A percentile compares a stretch with the other conserved stretches of the same genome.
phyloP scores from a whole-genome alignment of 371 early-diverging fungal genomes.

The Blastocladiella emersonii region DNA sequence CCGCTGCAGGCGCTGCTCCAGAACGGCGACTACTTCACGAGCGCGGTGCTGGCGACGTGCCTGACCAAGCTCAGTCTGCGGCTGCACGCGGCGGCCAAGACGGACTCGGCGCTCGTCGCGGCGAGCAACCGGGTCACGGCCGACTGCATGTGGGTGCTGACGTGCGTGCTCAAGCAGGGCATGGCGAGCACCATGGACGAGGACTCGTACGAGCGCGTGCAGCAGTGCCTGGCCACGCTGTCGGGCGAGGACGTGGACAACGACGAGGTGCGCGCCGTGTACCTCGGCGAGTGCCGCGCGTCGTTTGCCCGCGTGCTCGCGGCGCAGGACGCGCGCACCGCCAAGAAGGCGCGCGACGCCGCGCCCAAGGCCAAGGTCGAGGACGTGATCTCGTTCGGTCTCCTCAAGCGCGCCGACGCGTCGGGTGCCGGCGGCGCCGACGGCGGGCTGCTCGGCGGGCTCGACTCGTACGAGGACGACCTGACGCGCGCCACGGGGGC shows the following conservation, averaged over 20 bases:
- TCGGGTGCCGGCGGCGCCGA: constrained; percentile 52
- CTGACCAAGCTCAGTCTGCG: constrained; percentile 78
- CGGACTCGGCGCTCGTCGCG: constrained; percentile 51
- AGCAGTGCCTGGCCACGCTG: constrained; percentile 52
- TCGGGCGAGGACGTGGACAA: constrained; percentile 7
- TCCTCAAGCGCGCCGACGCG: constrained; percentile 53
- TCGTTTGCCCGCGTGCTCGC: constrained; percentile 69
- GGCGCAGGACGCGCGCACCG: constrained; percentile 34
- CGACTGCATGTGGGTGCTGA: constrained; percentile 88
- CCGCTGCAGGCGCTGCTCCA: constrained; percentile 48
- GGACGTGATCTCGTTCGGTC: constrained; percentile 74
- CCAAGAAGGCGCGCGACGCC: constrained; percentile 21
- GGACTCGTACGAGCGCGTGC: constrained; percentile 84
- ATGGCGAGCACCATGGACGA: constrained; percentile 87
- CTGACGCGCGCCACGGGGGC: constrained; percentile 73
- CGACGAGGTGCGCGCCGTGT: constrained; percentile 45
- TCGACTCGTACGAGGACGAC: constrained; percentile 61
- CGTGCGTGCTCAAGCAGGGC: constrained; percentile 83
- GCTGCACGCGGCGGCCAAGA: constrained; percentile 29
- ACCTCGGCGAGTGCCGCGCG: constrained; percentile 58
- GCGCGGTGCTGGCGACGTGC: constrained; percentile 71
- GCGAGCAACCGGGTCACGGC: constrained; percentile 13
- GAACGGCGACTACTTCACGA: constrained; percentile 84
- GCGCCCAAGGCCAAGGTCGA: constrained; percentile 62
- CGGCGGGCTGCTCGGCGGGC: constrained; percentile 17